These are phyloP conservation scores for Xylaria flabelliformis DNA, from an alignment of 495 filamentous ascomycete genomes.

Conservation along the genomic window DNA sequence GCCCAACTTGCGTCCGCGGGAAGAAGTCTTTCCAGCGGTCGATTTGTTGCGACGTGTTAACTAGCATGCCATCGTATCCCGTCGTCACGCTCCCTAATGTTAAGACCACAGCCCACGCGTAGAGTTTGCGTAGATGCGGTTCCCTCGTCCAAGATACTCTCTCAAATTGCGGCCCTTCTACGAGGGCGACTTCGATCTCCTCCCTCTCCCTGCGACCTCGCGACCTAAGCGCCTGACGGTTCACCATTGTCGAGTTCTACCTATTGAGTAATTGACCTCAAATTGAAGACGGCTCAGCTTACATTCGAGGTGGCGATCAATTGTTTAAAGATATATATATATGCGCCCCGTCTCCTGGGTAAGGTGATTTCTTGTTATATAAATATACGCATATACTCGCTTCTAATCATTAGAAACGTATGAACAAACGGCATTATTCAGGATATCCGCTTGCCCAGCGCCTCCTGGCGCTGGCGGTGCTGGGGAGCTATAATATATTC, in stretches of 20 bases:
- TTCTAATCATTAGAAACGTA: constrained; percentile 1
- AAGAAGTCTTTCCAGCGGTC: constrained; percentile 60
- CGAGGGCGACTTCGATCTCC: constrained; percentile 50
- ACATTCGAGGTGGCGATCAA: not conserved
- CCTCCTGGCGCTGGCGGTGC: not conserved
- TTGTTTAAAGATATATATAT: not conserved
- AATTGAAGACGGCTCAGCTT: not conserved
- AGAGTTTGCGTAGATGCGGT: constrained; percentile 65
- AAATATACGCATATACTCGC: not conserved
- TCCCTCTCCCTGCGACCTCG: constrained; percentile 37
- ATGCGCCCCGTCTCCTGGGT: not conserved
- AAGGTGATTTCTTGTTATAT: constrained; percentile 9
- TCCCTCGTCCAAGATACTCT: constrained; percentile 65
- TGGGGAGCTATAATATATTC: constrained; percentile 22
- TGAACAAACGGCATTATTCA: not conserved
- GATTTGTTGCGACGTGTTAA: constrained; percentile 65
- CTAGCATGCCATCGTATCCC: constrained; percentile 70
- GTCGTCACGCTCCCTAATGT: constrained; percentile 69
- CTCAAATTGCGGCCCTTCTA: constrained; percentile 61
- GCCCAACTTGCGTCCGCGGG: constrained; percentile 48
- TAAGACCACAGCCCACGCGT: constrained; percentile 59
- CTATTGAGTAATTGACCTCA: not conserved
- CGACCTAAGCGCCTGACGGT: constrained; percentile 13
- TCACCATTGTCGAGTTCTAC: constrained; percentile 11
- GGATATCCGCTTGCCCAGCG: not conserved